Conservation (phyloP, 495 filamentous ascomycete genomes). For the Penicillium antarcticum region DNA sequence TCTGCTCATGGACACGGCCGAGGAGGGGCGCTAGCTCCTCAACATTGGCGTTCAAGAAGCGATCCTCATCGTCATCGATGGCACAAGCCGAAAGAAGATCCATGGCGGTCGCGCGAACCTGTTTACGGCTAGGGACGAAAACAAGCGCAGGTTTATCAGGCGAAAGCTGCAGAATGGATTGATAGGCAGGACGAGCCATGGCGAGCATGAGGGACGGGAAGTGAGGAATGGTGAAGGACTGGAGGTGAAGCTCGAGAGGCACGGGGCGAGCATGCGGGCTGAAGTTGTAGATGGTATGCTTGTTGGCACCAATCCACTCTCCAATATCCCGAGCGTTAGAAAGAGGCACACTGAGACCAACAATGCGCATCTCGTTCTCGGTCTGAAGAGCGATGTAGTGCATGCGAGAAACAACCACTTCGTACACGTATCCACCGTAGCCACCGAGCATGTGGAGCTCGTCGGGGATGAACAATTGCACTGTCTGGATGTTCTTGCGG, state of each 20-base stretch:
- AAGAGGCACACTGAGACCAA: constrained; percentile 89
- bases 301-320: constrained; percentile 98
- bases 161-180: constrained; percentile 79
- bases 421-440: constrained; percentile 84
- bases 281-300: constrained; percentile 98
- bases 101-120: constrained; percentile 82
- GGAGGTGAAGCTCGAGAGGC: constrained; percentile 89
- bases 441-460: constrained; percentile 97
- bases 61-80: constrained; percentile 88
- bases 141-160: constrained; percentile 83
- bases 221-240: constrained; percentile 93
- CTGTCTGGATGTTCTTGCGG: constrained; percentile 87
- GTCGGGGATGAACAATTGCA: constrained; percentile 92
- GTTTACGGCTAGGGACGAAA: constrained; percentile 91
- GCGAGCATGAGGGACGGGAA: constrained; percentile 97
- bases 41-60: constrained; percentile 79
- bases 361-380: constrained; percentile 77
- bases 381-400: constrained; percentile 90
- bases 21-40: constrained; percentile 81
- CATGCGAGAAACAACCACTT: constrained; percentile 95
- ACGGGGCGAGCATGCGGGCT: constrained; percentile 85
- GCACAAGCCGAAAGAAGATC: constrained; percentile 83
- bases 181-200: constrained; percentile 92
- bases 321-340: constrained; percentile 90
- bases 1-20: constrained; percentile 75